Conservation (phyloP, 306 rosid species). For the Boehmeria nivea region DNA sequence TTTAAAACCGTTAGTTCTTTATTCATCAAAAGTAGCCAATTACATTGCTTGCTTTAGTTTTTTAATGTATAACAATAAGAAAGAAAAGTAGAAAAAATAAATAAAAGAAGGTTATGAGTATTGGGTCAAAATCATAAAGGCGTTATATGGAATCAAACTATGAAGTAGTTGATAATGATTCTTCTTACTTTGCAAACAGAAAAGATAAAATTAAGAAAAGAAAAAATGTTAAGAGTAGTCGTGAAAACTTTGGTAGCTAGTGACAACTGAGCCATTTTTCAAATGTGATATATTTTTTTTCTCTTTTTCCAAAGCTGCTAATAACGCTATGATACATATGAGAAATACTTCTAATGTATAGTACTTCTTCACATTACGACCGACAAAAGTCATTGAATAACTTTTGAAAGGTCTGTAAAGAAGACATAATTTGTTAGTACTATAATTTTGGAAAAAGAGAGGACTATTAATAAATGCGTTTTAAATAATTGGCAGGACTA, state of each 20-base stretch:
- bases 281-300: too few species aligned
- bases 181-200: not conserved
- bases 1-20: too few species aligned
- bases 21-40: too few species aligned
- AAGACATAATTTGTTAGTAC: not conserved
- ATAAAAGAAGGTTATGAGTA: not conserved
- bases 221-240: too few species aligned
- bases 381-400: conserved; percentile 1
- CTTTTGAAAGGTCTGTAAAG: not conserved
- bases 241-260: too few species aligned
- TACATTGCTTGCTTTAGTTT: too few species aligned
- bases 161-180: not conserved
- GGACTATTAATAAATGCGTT: not conserved
- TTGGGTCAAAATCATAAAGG: conserved; percentile 1
- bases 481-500: not conserved
- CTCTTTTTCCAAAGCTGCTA: too few species aligned
- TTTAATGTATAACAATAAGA: not conserved
- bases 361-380: not conserved
- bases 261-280: too few species aligned
- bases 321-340: too few species aligned
- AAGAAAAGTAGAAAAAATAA: not conserved
- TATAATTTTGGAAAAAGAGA: not conserved
- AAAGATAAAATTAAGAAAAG: too few species aligned
- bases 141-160: not conserved
- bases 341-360: too few species aligned